phyloP scores from a whole-genome alignment of 352 stramenopile genomes.

The Phytophthora ohioensis region DNA sequence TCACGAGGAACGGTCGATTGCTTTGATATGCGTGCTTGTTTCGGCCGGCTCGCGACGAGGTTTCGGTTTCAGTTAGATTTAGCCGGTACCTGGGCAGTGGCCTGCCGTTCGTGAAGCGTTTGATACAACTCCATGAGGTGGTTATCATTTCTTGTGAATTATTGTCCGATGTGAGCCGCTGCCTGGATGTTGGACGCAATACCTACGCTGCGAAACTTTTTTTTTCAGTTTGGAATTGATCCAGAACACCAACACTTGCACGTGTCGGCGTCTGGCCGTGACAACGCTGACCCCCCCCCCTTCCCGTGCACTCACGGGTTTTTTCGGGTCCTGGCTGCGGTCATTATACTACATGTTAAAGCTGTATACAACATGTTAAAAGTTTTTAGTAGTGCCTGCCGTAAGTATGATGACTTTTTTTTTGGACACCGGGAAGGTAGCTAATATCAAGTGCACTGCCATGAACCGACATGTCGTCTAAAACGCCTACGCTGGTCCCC shows the following conservation, averaged over 20 bases:
- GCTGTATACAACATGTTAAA: slow-evolving; percentile 1
- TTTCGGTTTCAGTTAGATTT: no score
- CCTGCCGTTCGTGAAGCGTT: no score
- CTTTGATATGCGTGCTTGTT: no score
- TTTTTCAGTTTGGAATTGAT: background rate
- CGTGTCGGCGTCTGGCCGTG: background rate
- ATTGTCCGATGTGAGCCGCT: no score
- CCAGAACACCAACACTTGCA: slow-evolving; percentile 1
- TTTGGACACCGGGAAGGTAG: slow-evolving; percentile 1
- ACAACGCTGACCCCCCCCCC: background rate
- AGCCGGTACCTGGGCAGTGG: no score
- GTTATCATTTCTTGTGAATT: no score
- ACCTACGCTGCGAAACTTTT: no score
- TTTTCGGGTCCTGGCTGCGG: background rate
- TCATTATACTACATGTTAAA: slow-evolving; percentile 3
- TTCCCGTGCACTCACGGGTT: background rate
- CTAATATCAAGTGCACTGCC: background rate
- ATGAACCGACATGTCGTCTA: background rate
- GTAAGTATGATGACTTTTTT: slow-evolving; percentile 12
- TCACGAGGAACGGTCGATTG: no score
- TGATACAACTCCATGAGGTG: no score
- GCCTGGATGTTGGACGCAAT: no score
- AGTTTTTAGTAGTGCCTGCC: background rate
- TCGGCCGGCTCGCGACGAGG: no score
- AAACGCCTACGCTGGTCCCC: background rate